Evolutionary conservation across 1,139 yeast genomes (phyloP), one percentile per base, ranked within the genome.

Genomic region (Groenewaldozyma sp.): DNA sequence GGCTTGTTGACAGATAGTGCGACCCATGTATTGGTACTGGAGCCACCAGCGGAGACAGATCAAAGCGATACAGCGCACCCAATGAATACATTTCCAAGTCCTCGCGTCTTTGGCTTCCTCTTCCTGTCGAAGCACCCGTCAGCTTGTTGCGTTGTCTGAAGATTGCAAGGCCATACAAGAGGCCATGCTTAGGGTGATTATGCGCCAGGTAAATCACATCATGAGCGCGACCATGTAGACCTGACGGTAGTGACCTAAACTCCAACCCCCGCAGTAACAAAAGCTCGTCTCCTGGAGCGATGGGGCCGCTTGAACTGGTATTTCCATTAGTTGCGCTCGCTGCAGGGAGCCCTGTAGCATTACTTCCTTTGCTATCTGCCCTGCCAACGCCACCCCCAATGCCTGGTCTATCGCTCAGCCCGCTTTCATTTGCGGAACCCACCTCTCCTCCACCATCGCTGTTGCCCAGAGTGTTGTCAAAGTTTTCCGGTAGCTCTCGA

Each of bases 161-260:
- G 3, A 68, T 70, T 0, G 78, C 65, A 0, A 74, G 53, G 4
- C 81, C 81, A 41, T 70, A 67, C 4, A 60, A 42, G 3, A 62
- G 39, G 4, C 57, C 53, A 5, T 17, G 22, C 14, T 24, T 26
- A 4, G 21, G 27, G 14, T 37, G 32, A 14, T 36, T 28, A 9
- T 66, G 68, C 3, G 66, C 67, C 56, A 77, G 76, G 37, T 71
- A 67, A 2, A 76, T 63, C 1, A 72, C 70, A 48, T 83, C 88
- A 31, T 65, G 58, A 10, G 59, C 57, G 20, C 66, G 67, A 31
- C 77, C 74, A 55, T 86, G 95, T n/a, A 84, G 68, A 1, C 95
- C 95, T 0, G 93, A 80, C 1, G 95, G 95, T 40, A 87, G 63
- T 10, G 78, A 70, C 50, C 81, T 79, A 60, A 73, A 84, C 57